These are phyloP conservation scores for Colletotrichum truncatum DNA, from an alignment of 2,329 filamentous ascomycete species.

Conservation along the genomic window DNA sequence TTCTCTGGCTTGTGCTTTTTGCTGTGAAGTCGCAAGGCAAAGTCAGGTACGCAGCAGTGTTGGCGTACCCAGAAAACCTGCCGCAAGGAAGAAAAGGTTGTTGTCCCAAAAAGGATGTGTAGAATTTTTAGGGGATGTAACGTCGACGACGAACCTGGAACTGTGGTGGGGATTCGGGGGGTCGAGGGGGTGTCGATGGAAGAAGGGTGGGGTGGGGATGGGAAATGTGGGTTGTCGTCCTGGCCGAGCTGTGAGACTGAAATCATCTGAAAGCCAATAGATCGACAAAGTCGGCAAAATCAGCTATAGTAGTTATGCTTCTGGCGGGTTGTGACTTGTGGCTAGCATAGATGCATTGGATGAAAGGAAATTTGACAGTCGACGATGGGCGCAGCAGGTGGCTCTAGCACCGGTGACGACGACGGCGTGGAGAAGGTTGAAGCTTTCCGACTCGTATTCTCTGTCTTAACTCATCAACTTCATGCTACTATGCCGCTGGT, in stretches of 20 bases:
- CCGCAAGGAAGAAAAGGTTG: conserved; percentile 8
- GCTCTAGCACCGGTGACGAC: conserved; percentile 19
- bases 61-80: background rate
- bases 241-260: background rate
- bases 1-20: background rate
- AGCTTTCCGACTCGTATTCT: conserved; percentile 23
- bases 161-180: conserved; percentile 14
- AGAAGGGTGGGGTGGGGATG: background rate
- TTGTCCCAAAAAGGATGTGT: conserved; percentile 17
- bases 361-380: conserved; percentile 17
- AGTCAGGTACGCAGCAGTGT: background rate
- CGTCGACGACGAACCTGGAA: conserved; percentile 31
- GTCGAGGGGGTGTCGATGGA: background rate
- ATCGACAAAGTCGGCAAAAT: background rate
- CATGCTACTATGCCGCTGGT: conserved; percentile 1
- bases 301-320: background rate
- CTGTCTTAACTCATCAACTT: conserved; percentile 14
- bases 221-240: background rate
- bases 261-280: background rate
- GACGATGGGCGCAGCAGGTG: conserved; percentile 16
- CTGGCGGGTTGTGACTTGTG: background rate
- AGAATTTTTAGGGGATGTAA: conserved; percentile 30
- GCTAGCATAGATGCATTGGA: conserved; percentile 17
- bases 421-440: conserved; percentile 18
- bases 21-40: background rate